Evolutionary conservation across 73 alveolate species (phyloP).

Genomic region (Urostyla sp.): DNA sequence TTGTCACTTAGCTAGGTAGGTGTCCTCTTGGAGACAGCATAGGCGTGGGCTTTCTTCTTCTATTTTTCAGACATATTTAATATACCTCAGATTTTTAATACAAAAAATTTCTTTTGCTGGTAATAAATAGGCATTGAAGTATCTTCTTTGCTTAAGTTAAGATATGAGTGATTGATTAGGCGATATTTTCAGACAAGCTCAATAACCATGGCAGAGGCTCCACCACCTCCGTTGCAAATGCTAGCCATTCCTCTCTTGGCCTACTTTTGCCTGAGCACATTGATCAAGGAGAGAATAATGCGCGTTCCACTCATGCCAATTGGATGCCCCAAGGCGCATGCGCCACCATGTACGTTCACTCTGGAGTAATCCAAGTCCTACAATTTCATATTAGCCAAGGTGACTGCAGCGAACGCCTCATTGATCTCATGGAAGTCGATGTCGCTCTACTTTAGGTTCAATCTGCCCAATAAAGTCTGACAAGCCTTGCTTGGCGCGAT

Average conservation of each 20-base stretch:
- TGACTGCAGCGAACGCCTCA: slow-evolving; percentile 91
- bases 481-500: slow-evolving; percentile 87
- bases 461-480: slow-evolving; percentile 58
- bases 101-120: neutral
- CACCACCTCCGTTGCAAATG: slow-evolving; percentile 95
- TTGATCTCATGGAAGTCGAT: slow-evolving; percentile 82
- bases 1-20: too few relatives aligned
- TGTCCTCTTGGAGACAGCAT: too few relatives aligned
- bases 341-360: slow-evolving; percentile 94
- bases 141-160: neutral
- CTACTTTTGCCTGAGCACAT: slow-evolving; percentile 75
- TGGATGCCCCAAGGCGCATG: slow-evolving; percentile 97
- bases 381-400: slow-evolving; percentile 79
- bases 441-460: slow-evolving; percentile 61
- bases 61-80: neutral
- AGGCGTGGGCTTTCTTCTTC: neutral
- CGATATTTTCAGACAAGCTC: slow-evolving; percentile 63
- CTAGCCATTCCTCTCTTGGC: slow-evolving; percentile 85
- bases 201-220: slow-evolving; percentile 87
- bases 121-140: neutral
- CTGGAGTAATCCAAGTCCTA: slow-evolving; percentile 70
- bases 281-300: slow-evolving; percentile 73
- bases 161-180: neutral
- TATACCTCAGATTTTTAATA: neutral
- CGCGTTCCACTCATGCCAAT: slow-evolving; percentile 92